Base-by-base conservation (phyloP, 2,329 filamentous ascomycete genomes). In the Scedosporium dehoogii region DNA sequence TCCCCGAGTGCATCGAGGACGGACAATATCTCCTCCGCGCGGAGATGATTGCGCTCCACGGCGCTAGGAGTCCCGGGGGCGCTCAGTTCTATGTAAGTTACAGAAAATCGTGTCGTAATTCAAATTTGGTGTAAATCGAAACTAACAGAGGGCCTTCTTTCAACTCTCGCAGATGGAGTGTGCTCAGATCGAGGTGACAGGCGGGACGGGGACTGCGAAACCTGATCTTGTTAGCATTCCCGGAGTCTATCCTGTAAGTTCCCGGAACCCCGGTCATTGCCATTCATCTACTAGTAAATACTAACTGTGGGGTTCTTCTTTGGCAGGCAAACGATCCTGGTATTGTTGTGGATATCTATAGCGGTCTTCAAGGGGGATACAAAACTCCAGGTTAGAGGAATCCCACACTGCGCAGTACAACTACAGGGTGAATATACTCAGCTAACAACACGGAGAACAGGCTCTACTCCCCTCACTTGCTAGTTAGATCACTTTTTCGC, bases 11-110 rank as follows among this genome's bases (percentile, higher is more conserved):
- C 64, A 76, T 85, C 61, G 77, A 77, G 46, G 70, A 80, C 4
- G 84, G 84, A 18, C 78, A 84, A 67, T 86, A 85, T 69, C 79
- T 86, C 41, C 76, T 85, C 6, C 78, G 83, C 21, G 80, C 82
- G 58, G 83, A 86, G 74, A 78, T 85, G 70, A 78, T 86, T 62
- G 83, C 82, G 16, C 78, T 86, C 4, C 83, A 86, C 71, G 73
- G 70, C 7, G 78, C 77, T 6, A 65, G 69, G 7, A 75, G 71
- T 62, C 72, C 72, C 59, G 71, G 72, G 10, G 78, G 77, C 2
- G 78, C 79, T 5, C 78, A 81, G 66, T 72, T 81, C 58, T 78
- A 78, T 62, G 72, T 74, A 64, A 65, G 69, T 65, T 29, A 29
- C 7, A 6, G 6, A 4, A 6, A 7, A 6, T 29, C 7, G 29